Percentiles rank a stretch among this genome's conserved stretches.
phyloP scores from a whole-genome alignment of 75 land plant genomes.

The Pinus albicaulis region DNA sequence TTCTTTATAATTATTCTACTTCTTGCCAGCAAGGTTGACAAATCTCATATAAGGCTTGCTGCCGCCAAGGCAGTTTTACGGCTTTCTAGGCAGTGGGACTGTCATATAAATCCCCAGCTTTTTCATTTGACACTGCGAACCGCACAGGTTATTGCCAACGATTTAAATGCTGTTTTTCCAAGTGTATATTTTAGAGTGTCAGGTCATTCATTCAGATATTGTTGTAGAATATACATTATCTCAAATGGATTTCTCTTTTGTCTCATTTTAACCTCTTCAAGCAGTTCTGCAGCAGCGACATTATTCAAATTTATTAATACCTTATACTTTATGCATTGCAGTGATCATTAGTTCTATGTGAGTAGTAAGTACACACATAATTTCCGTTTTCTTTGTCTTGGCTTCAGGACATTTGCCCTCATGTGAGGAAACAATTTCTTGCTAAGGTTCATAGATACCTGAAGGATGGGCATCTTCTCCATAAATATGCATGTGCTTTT shows the following conservation, averaged over 20 bases:
- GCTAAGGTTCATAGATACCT: slow-evolving; percentile 75
- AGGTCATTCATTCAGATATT: neutral
- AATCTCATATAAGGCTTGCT: slow-evolving; percentile 85
- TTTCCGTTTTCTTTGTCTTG: neutral
- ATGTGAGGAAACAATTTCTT: slow-evolving; percentile 67
- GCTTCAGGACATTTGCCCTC: slow-evolving; percentile 45
- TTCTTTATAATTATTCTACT: neutral
- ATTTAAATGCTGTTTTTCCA: neutral
- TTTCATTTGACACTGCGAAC: slow-evolving; percentile 63
- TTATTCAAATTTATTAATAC: neutral
- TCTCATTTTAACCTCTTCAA: neutral
- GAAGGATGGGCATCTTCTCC: slow-evolving; percentile 68
- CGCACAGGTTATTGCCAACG: slow-evolving; percentile 52
- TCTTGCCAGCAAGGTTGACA: slow-evolving; percentile 71
- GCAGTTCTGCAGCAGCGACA: neutral
- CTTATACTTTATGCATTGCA: neutral
- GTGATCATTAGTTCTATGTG: neutral
- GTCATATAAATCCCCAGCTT: slow-evolving; percentile 58
- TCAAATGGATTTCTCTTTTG: neutral
- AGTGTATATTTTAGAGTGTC: neutral
- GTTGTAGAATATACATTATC: neutral
- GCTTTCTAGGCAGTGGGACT: slow-evolving; percentile 79
- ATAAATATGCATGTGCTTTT: slow-evolving; percentile 86
- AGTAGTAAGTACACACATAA: neutral
- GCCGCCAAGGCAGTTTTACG: slow-evolving; percentile 86